Base-by-base conservation (phyloP, 106 monocot species). In the Allium cepa region DNA sequence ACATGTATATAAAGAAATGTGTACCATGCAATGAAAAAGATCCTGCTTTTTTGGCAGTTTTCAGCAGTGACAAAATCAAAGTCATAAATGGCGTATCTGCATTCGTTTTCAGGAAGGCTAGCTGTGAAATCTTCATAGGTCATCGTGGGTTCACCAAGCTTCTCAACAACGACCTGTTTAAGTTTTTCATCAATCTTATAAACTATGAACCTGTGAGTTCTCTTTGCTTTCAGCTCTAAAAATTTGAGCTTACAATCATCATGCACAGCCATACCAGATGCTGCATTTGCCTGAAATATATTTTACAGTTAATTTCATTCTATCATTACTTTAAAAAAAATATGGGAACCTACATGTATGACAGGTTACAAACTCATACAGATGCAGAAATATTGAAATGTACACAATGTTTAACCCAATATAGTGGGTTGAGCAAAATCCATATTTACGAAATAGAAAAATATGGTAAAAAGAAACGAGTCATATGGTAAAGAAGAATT, bases 171-270 rank as follows among this genome's bases (percentile, higher is more conserved):
- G 15, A 55, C 53, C 53, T 55, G 53, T 15, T 55, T 55, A 11
- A 55, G 53, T 15, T 55, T 55, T 11, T 55, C 53, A 55, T 55
- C 53, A 3, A 55, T 55, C 53, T 55, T 55, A 55, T 55, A 55
- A 55, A 55, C 15, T 12, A 55, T 55, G 53, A 55, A 55, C 7
- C 53, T 11, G 7, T 55, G 53, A 55, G 53, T 55, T 15, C 53
- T 55, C 53, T 55, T 55, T 12, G 53, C 53, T 4, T 55, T 55
- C 53, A 55, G 15, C 53, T 55, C 53, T 15, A 55, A 55, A 15
- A 55, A 55, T 55, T 55, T 55, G 13, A 55, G 53, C 53, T 55
- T 55, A 15, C 53, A 55, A 55, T 55, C 53, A 55, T 55, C 53
- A 6, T 11, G 13, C 53, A 55, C 53, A 55, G 53, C 53, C 53